Evolutionary conservation across 2,329 filamentous ascomycete genomes (phyloP), one percentile per base, ranked within the genome.

Genomic region (Mycogone perniciosa): DNA sequence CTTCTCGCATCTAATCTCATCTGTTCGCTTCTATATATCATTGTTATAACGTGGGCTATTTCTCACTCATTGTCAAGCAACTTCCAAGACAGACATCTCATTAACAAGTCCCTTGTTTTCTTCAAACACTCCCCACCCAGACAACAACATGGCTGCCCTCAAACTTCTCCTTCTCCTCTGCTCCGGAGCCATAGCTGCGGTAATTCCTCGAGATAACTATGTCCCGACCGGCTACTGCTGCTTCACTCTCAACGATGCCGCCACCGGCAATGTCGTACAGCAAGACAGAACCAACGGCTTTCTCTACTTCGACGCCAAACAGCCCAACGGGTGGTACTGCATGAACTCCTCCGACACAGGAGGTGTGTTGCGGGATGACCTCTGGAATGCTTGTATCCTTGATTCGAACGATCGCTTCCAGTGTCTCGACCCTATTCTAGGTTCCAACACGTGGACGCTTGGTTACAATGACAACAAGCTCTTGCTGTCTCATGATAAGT

Each of bases 311-410:
- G 55, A 59, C 11, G 57, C 57, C 2, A 54, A 44, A 41, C 51
- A 59, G 5, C 52, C 59, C 1, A 47, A 57, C 0, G 64, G 64
- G 26, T 64, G 62, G 59, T 68, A 64, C 52, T 68, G 66, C 53
- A 59, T 67, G 26, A 46, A 67, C 30, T 50, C 62, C 9, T 51
- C 59, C 26, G 48, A 60, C 38, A 7, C 54, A 0, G 58, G 57
- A n/a, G 56, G 60, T 2, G 48, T 65, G 4, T 59, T 68, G 7
- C 57, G 55, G 11, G 65, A 68, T 35, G 50, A 50, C 33, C 53
- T 50, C 51, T 58, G 60, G 55, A 66, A 64, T 46, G 63, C 66
- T n/a, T 69, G 66, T 55, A 65, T 66, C 51, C 52, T 67, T 51
- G 50, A 53, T 39, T 55, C 58, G 11, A 51, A 57, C 26, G 54